Evolutionary conservation across 2,329 filamentous ascomycete species (phyloP).

Genomic region (Beauveria scarabaeidicola): DNA sequence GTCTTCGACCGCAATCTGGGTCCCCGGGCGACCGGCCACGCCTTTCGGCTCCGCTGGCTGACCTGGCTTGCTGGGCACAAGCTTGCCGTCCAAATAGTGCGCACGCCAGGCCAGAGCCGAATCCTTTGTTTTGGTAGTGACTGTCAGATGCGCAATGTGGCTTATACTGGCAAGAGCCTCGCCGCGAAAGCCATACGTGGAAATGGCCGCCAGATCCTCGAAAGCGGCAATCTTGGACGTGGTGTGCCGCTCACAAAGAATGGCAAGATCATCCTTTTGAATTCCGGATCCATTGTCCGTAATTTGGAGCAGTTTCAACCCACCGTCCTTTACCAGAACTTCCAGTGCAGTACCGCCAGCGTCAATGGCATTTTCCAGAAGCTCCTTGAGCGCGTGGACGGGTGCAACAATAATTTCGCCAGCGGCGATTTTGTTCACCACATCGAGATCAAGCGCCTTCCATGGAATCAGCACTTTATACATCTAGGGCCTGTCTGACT

Average conservation of each 20-base stretch:
- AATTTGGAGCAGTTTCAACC: slow-evolving; percentile 89
- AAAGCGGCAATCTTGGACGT: slow-evolving; percentile 93
- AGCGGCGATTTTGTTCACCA: slow-evolving; percentile 97
- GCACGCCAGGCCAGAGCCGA: slow-evolving; percentile 87
- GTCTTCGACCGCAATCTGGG: slow-evolving; percentile 93
- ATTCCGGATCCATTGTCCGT: slow-evolving; percentile 97
- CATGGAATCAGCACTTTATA: neutral
- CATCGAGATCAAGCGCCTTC: slow-evolving; percentile 78
- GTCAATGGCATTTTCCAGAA: slow-evolving; percentile 95
- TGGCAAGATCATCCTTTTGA: slow-evolving; percentile 84
- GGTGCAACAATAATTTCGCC: slow-evolving; percentile 98
- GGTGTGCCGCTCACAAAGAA: slow-evolving; percentile 92
- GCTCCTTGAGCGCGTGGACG: slow-evolving; percentile 89
- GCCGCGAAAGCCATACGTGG: slow-evolving; percentile 94
- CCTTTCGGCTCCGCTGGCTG: slow-evolving; percentile 80
- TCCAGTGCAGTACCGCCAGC: slow-evolving; percentile 91
- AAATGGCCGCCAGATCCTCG: slow-evolving; percentile 82
- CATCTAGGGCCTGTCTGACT: neutral
- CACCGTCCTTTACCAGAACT: slow-evolving; percentile 87
- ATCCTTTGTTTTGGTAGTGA: slow-evolving; percentile 87
- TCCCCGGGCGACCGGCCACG: slow-evolving; percentile 78
- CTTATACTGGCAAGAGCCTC: slow-evolving; percentile 96
- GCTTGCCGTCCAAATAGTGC: slow-evolving; percentile 73
- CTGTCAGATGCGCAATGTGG: slow-evolving; percentile 90
- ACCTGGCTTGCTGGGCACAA: slow-evolving; percentile 77